Conservation (phyloP, 2,329 filamentous ascomycete species). For the Lizonia empirigonia region DNA sequence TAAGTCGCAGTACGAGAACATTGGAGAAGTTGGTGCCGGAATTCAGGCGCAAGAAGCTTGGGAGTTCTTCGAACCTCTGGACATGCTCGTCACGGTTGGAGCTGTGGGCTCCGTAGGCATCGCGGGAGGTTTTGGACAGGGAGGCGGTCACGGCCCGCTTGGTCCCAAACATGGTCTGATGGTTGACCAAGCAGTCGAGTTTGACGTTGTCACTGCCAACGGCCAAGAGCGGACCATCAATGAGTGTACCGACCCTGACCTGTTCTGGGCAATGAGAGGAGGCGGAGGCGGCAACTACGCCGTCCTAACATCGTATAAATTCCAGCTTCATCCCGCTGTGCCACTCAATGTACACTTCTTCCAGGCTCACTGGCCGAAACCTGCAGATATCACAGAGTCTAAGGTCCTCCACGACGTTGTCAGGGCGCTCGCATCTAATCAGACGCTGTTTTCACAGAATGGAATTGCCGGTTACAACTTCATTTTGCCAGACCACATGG, state of each 20-base stretch:
- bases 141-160: constrained; percentile 62
- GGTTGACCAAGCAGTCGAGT: constrained; percentile 46
- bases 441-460: constrained; percentile 35
- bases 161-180: constrained; percentile 52
- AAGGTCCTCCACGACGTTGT: constrained; percentile 41
- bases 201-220: constrained; percentile 44
- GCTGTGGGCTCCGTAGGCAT: constrained; percentile 56
- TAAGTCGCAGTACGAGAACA: constrained; percentile 35
- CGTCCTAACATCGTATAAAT: constrained; percentile 46
- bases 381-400: constrained; percentile 39
- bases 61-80: constrained; percentile 41
- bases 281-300: constrained; percentile 46
- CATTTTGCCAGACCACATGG: constrained; percentile 37
- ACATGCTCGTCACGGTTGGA: constrained; percentile 45
- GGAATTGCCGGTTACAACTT: constrained; percentile 48
- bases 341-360: constrained; percentile 47
- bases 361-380: constrained; percentile 35
- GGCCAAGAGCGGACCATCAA: constrained; percentile 40
- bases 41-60: constrained; percentile 45
- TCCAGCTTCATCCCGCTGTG: constrained; percentile 42
- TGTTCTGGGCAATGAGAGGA: constrained; percentile 48
- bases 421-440: constrained; percentile 39
- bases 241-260: constrained; percentile 41
- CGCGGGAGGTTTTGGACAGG: constrained; percentile 51
- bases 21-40: constrained; percentile 44